These are phyloP conservation scores for Alternaria ventricosa DNA, from an alignment of 2,329 filamentous ascomycete genomes.

Conservation along the genomic window DNA sequence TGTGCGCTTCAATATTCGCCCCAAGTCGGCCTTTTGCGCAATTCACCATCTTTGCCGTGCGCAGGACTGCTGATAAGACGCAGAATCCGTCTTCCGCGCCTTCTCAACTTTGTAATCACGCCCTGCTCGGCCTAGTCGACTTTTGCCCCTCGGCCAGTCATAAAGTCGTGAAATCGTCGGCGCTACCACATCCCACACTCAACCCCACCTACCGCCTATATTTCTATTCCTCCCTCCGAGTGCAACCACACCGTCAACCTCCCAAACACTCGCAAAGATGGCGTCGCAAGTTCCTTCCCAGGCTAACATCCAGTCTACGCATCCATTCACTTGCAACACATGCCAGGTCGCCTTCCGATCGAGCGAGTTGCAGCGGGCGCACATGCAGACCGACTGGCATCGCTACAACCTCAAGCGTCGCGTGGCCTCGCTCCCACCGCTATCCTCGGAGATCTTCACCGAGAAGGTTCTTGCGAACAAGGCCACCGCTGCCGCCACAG, in stretches of 20 bases:
- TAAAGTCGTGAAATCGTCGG: slow-evolving; percentile 17
- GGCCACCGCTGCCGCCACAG: slow-evolving; percentile 81
- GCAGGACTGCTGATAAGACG: slow-evolving; percentile 3
- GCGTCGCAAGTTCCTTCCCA: slow-evolving; percentile 44
- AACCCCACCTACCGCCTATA: slow-evolving; percentile 35
- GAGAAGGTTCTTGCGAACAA: slow-evolving; percentile 95
- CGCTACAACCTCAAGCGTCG: slow-evolving; percentile 96
- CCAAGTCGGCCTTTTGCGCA: slow-evolving; percentile 8
- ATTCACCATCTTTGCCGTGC: slow-evolving; percentile 12
- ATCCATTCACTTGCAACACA: slow-evolving; percentile 98
- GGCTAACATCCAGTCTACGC: slow-evolving; percentile 52
- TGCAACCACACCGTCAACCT: neutral
- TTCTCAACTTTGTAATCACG: slow-evolving; percentile 7
- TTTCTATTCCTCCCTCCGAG: slow-evolving; percentile 13
- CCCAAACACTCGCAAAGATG: slow-evolving; percentile 31
- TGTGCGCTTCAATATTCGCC: slow-evolving; percentile 20
- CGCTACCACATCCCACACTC: slow-evolving; percentile 25
- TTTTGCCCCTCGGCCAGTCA: slow-evolving; percentile 36
- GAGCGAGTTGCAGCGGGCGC: slow-evolving; percentile 87
- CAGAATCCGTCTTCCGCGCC: neutral
- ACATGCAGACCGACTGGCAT: slow-evolving; percentile 99
- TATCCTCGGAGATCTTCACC: slow-evolving; percentile 90
- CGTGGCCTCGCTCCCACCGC: slow-evolving; percentile 86
- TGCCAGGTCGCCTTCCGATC: slow-evolving; percentile 96
- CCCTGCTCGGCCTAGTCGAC: slow-evolving; percentile 3